phyloP scores from a whole-genome alignment of 176 grass and related monocot species.

The Panicum miliaceum region DNA sequence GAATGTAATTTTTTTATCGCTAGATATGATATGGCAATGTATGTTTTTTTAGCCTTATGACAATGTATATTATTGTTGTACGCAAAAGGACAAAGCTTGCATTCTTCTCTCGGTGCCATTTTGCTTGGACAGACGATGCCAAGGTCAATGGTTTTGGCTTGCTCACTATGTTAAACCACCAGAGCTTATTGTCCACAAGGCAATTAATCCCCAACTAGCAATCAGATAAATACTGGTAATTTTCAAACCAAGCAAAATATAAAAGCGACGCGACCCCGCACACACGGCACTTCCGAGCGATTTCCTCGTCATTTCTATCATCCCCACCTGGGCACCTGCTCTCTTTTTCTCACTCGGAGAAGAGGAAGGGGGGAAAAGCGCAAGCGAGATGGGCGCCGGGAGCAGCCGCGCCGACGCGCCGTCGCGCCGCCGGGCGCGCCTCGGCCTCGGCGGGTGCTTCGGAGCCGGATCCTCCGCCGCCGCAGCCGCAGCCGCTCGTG shows the following conservation, averaged over 20 bases:
- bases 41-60: no score
- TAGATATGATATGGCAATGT: background rate
- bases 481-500: constrained; percentile 11
- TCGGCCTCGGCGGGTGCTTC: constrained; percentile 61
- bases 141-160: background rate
- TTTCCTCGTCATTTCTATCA: constrained; percentile 27
- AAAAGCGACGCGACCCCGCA: constrained; percentile 38
- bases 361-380: background rate
- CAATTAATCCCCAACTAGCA: background rate
- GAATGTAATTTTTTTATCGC: background rate
- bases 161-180: constrained; percentile 12
- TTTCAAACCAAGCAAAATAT: constrained; percentile 26
- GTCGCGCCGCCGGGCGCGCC: constrained; percentile 49
- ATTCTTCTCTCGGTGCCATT: background rate
- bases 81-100: background rate
- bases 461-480: constrained; percentile 68
- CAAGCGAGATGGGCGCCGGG: constrained; percentile 72
- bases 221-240: background rate
- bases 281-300: constrained; percentile 42
- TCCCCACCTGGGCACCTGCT: background rate
- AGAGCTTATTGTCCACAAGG: constrained; percentile 3
- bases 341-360: background rate
- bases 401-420: constrained; percentile 63
- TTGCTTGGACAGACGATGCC: background rate
- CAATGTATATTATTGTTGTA: background rate